Evolutionary conservation across 2,329 filamentous ascomycete species (phyloP), one percentile per base, ranked within the genome.

Genomic region (Cladophialophora carrionii): DNA sequence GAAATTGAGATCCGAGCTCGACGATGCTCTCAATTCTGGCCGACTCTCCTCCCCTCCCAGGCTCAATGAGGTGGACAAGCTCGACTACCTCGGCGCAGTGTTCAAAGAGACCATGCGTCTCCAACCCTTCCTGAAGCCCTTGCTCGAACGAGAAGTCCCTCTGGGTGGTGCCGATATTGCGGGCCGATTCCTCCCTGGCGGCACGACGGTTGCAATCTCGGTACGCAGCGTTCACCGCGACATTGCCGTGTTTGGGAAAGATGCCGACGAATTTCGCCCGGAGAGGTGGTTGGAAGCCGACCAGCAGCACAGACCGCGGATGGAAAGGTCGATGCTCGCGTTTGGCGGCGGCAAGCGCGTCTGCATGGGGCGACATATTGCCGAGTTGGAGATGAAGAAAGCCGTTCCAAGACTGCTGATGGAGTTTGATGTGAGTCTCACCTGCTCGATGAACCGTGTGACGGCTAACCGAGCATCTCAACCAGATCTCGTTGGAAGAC

Each of bases 21-120:
- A 62, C 46, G 51, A 59, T 8, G 61, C 57, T 24, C 51, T 62
- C 12, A 41, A 62, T 8, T 26, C 10, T 29, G 58, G 53, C 14
- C 53, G 53, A 29, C 51, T 65, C 2, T 65, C 59, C 14, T 4
- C 12, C 17, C 59, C 34, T 12, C 59, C 37, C 6, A 20, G 51
- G 26, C 48, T 54, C 34, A 22, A 17, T 24, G 59, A 61, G 51
- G 32, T n/a, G 6, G 34, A 46, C 9, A 32, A 10, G 29, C 7
- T 52, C 49, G 54, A 22, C n/a, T 62, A 7, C 90, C 90, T 90
- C 0, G 90, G 90, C 3, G 82, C 81, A 2, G 78, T 77, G 59
- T 76, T 84, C 37, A 78, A 83, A 53, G 82, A 84, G 70, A 72
- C 79, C 0, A 73, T 84, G 66, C 78, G 83, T 17, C 72, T 83